phyloP scores from a whole-genome alignment of 106 monocot species.

The Xerophyta viscosa region DNA sequence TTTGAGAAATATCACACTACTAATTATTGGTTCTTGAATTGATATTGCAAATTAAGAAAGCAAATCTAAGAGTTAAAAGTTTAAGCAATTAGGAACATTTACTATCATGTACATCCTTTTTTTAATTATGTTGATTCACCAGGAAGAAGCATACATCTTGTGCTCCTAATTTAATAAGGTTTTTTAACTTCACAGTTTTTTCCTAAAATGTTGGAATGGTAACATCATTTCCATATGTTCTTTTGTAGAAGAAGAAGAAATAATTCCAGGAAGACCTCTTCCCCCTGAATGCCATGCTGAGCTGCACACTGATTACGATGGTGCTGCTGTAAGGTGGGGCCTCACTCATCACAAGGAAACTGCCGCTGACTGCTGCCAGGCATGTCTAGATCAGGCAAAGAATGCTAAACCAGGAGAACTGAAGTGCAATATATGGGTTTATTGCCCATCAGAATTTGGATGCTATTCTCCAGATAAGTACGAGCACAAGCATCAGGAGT shows the following conservation, averaged over 20 bases:
- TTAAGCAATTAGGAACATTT: no score
- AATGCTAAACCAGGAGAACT: slow-evolving; percentile 41
- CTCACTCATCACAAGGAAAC: slow-evolving; percentile 64
- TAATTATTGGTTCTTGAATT: no score
- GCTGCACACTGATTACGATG: slow-evolving; percentile 67
- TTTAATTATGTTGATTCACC: no score
- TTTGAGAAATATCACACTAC: no score
- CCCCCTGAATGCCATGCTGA: slow-evolving; percentile 57
- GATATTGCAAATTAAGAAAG: no score
- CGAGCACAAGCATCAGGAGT: slow-evolving; percentile 79
- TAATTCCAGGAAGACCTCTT: slow-evolving; percentile 45
- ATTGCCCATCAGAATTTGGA: slow-evolving; percentile 62
- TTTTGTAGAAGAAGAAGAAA: slow-evolving; percentile 33
- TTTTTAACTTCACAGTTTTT: no score
- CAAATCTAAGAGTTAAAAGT: no score
- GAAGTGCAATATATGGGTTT: slow-evolving; percentile 77
- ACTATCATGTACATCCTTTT: no score
- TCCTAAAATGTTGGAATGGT: no score
- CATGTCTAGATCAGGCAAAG: slow-evolving; percentile 66
- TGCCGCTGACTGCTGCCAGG: slow-evolving; percentile 78
- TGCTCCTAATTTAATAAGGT: no score
- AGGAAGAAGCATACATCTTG: no score
- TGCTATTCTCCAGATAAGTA: slow-evolving; percentile 72
- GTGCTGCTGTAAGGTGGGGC: slow-evolving; percentile 72
- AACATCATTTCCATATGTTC: neutral